A percentile compares a stretch with the other conserved stretches of the same genome.
phyloP scores from a whole-genome alignment of 257 asterid species.

The Salvia hispanica region DNA sequence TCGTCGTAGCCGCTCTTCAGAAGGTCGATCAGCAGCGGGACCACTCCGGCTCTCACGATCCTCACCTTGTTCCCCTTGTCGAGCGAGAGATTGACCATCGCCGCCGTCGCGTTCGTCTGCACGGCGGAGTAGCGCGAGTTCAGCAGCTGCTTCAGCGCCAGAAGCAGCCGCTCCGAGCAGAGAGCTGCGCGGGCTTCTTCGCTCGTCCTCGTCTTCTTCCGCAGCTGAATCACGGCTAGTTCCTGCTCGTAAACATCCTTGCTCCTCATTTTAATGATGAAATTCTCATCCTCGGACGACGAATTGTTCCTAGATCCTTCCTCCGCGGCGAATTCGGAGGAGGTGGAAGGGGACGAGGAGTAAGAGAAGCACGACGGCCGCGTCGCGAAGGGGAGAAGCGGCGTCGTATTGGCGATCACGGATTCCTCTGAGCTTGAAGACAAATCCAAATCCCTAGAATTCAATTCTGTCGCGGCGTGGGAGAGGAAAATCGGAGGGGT shows the following conservation, averaged over 20 bases:
- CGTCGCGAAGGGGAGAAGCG: constrained; percentile 63
- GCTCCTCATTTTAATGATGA: constrained; percentile 44
- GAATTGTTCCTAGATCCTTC: constrained; percentile 37
- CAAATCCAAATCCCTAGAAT: constrained; percentile 41
- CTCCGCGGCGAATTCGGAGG: constrained; percentile 58
- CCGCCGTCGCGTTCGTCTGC: constrained; percentile 77
- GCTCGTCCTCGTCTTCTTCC: constrained; percentile 61
- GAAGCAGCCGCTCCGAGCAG: constrained; percentile 65
- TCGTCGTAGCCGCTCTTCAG: constrained; percentile 74
- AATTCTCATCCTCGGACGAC: constrained; percentile 49
- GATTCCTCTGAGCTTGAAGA: constrained; percentile 89
- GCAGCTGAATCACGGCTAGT: constrained; percentile 62
- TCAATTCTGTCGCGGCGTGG: constrained; percentile 59
- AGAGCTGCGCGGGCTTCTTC: constrained; percentile 64
- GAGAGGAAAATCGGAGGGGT: constrained; percentile 49
- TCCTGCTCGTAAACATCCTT: constrained; percentile 75
- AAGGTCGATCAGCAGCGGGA: constrained; percentile 64
- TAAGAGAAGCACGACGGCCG: constrained; percentile 75
- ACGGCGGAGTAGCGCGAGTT: constrained; percentile 64
- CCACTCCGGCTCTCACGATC: constrained; percentile 76
- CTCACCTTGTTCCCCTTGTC: constrained; percentile 66
- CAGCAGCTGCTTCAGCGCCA: constrained; percentile 58
- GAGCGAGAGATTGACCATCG: constrained; percentile 84
- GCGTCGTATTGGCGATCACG: constrained; percentile 70
- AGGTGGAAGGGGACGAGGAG: constrained; percentile 69